Base-by-base conservation (phyloP, 495 filamentous ascomycete genomes). In the Penicillium tannophilum region DNA sequence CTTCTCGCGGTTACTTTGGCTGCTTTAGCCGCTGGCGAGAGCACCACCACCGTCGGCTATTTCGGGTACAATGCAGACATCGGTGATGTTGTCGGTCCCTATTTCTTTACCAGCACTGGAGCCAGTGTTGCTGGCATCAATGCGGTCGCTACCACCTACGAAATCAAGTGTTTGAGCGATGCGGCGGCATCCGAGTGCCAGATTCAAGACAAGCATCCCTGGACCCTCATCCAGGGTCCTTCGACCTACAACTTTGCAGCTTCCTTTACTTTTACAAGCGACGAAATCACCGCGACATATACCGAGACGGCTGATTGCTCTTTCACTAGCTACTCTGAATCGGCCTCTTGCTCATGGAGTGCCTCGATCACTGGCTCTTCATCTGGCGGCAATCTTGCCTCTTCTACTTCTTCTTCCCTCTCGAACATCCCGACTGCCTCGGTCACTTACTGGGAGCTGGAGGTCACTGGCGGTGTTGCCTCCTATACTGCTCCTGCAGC, bases 191-290 rank as follows among this genome's bases (percentile, higher is more conserved):
- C 50, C 16, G 52, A 66, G 36, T 73, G 70, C 47, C 26, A 55
- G 4, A 45, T 68, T 31, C 17, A 59, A 28, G 33, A 46, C 2
- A 33, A 33, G 30, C 30, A 33, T 33, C 65, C 70, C n/a, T 55
- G 48, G 17, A 73, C 70, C 41, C 28, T 73, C n/a, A 57, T 73
- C 35, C 62, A 65, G 24, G 70, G 68, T 42, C 47, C 52, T 20
- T 30, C 17, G 16, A 67, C 64, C 16, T 51, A 55, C 41, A 62
- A 53, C 58, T 42, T 50, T 26, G 39, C 43, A 2, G 36, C 35
- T 12, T 26, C 42, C 14, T 36, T 43, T 1, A 26, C 41, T 36
- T 17, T 31, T 8, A 7, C 2, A 3, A 41, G 12, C 24, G 17
- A 7, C 5, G 46, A 52, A 6, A 47, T 17, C 2, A 48, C 20